phyloP scores from a whole-genome alignment of 192 early-diverging fungal genomes.

The Backusella liffmaniae region DNA sequence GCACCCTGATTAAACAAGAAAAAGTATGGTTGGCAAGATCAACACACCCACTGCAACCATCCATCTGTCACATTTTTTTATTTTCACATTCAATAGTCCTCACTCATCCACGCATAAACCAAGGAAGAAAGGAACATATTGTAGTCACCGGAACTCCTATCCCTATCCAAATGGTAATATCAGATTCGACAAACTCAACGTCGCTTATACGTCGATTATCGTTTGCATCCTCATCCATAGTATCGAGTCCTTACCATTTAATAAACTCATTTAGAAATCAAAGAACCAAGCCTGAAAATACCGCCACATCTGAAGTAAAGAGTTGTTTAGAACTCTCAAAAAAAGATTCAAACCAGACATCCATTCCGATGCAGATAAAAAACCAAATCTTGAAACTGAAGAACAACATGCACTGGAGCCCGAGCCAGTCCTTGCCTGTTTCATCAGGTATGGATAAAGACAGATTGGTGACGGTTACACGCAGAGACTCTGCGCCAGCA shows the following conservation, averaged over 20 bases:
- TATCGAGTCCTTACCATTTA: not conserved
- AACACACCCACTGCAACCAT: not conserved
- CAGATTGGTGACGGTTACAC: not conserved
- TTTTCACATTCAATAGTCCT: constrained; percentile 20
- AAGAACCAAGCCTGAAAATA: not conserved
- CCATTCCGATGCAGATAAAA: not conserved
- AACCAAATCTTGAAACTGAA: not conserved
- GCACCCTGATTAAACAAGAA: constrained; percentile 10
- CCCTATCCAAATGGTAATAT: not conserved
- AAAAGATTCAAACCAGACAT: not conserved
- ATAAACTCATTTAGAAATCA: not conserved
- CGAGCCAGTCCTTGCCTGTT: not conserved
- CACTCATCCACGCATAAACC: not conserved
- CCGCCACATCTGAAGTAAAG: not conserved
- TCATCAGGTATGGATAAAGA: not conserved
- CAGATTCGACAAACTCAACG: not conserved
- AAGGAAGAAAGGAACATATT: not conserved
- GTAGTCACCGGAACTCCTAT: not conserved
- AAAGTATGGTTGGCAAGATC: not conserved
- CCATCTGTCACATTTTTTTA: constrained; percentile 20
- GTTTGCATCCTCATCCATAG: constrained; percentile 12
- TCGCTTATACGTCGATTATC: constrained; percentile 8
- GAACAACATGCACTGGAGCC: not conserved
- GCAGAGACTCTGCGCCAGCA: not conserved
- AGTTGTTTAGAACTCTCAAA: not conserved